Evolutionary conservation across 306 rosid genomes (phyloP), one percentile per base, ranked within the genome.

Genomic region (Gynostemma pentaphyllum): DNA sequence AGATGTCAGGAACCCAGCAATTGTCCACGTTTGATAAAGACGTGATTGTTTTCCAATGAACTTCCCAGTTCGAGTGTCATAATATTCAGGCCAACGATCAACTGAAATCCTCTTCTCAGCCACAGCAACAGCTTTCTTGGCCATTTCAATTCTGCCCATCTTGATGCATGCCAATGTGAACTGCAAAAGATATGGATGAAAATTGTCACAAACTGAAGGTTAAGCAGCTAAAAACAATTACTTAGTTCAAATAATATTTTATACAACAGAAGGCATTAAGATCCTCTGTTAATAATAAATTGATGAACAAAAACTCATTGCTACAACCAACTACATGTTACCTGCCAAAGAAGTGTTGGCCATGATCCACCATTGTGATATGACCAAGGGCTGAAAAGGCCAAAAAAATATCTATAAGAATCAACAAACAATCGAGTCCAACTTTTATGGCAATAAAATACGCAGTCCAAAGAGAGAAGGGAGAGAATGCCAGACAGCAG

Each of bases 331-430:
- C 44, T 70, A 62, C 62, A 44, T 39, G 41, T 68, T 68, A 92
- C 98, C 95, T 92, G 99, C 96, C 99, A 92, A 52, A 92, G 70
- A 69, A 92, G 97, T 14, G 99, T 88, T 2, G 99, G 99, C 99
- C 99, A 92, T 64, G 99, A 92, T 66, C 99, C 99, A 24, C 95
- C 97, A 52, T 92, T 92, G 68, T 92, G 99, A 78, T 92, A 92
- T 50, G 99, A 92, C 99, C 96, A 92, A 28, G 99, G 85, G 48
- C 99, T 92, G 94, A 68, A 66, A 62, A 68, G 71, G 54, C 68
- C 34, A 61, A 62, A 50, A 50, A 69, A n/a, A n/a, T n/a, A 45
- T 45, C 44, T 19, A 66, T 83, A 48, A 70, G 75, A 46, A 48
- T 45, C 57, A 16, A 46, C 30, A 36, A 26, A 63, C 10, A 26